Base-by-base conservation (phyloP, 306 rosid species). In the Medicago truncatula region DNA sequence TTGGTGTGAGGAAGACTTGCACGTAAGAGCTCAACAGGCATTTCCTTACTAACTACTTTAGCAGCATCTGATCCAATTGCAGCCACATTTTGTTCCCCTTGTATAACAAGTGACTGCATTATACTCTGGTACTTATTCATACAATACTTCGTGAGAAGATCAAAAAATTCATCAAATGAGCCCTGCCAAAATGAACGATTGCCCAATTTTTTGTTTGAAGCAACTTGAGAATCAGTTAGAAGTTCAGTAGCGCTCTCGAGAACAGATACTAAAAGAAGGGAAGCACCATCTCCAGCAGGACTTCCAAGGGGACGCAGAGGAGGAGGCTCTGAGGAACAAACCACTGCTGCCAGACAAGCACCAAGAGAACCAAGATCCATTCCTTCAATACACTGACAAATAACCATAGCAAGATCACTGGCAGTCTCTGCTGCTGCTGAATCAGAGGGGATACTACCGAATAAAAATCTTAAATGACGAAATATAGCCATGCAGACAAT, bases 341-440 rank as follows among this genome's bases (percentile, higher is more conserved):
- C 90, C 8, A 86, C 90, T 40, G 90, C 90, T 44, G 85, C 90
- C 81, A 86, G 90, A 80, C 90, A 86, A 76, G 90, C 86, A 78
- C 87, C 80, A 23, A 86, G 83, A 17, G 82, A 82, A 67, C 90
- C 74, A 21, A 86, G 78, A 80, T 83, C 87, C 90, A 86, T 86
- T 69, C 84, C 86, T 73, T 40, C 79, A 23, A 86, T 87, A 76
- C 90, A 83, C 7, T 80, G 77, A 67, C 82, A 86, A 71, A 86
- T 87, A 78, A 67, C 73, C 76, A 60, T 81, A 8, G 90, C 73
- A 67, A 86, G 86, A 54, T 63, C 57, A n/a, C 43, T 76, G 18
- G 86, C 72, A 61, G 83, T 78, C 69, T 83, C 84, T 34, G 84
- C 87, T 7, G 84, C 86, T 62, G 76, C 76, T 5, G 38, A 20